Evolutionary conservation across 768 basidiomycete species (phyloP), one percentile per base, ranked within the genome.

Genomic region (Hydnomerulius pinastri): DNA sequence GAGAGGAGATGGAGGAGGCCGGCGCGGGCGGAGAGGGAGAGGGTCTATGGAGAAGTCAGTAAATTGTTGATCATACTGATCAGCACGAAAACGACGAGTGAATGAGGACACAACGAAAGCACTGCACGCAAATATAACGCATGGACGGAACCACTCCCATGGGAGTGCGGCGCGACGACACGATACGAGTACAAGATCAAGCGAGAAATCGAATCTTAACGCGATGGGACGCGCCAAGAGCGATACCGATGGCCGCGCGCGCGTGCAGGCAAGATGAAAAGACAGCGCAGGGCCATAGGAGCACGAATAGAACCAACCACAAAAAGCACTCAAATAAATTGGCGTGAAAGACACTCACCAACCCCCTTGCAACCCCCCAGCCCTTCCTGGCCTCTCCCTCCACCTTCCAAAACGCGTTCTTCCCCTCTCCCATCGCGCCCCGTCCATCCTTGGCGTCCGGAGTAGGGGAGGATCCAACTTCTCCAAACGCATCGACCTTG

Each of bases 1-100:
- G 73, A 71, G 6, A 96, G 66, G 40, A 85, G 80, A 63, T 81
- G 81, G 10, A 98, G 70, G 21, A 90, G 50, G 2, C 95, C 95
- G 0, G 82, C 73, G 8, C 86, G 77, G 2, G 83, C 83, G 3
- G 87, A 80, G 12, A 96, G 71, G 0, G 93, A 92, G 33, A 90
- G 54, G 3, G 85, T 80, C 94, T 95, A 56, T 28, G 11, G n/a
- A 17, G n/a, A 13, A 5, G 15, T 29, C 2, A 13, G 23, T 55
- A 12, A 62, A 48, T n/a, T 13, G 23, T 5, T 35, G 29, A 30
- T 7, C 29, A 30, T 8, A 30, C 29, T 8, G 13, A 13, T 8
- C 13, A 13, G 29, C 13, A 30, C 29, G 29, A 13, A 13, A 30
- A 30, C 29, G 29, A 35, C 33, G 4, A 55, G n/a, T n/a, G n/a